Conservation (phyloP, 2,329 filamentous ascomycete genomes). For the Colletotrichum higginsianum region DNA sequence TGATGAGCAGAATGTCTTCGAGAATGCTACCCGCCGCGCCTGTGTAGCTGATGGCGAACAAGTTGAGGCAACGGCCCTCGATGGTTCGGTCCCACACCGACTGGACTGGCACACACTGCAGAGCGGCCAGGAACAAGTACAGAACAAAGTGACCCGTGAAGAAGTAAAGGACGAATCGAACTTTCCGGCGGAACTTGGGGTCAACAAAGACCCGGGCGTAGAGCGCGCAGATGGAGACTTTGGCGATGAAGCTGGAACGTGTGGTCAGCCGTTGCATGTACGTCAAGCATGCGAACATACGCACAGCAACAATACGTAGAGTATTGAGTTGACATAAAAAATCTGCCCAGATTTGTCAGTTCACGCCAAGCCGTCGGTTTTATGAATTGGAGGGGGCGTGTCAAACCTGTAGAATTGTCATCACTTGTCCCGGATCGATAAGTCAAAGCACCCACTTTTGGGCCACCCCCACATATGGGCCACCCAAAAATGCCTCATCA, state of each 20-base stretch:
- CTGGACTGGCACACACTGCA: conserved; percentile 43
- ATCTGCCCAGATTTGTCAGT: neutral
- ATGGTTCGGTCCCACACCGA: conserved; percentile 38
- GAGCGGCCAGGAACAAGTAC: conserved; percentile 40
- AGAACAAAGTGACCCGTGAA: conserved; percentile 32
- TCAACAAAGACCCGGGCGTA: neutral
- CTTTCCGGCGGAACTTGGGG: conserved; percentile 17
- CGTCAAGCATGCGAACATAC: no score
- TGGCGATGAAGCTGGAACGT: no score
- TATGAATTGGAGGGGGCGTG: neutral
- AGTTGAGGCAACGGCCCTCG: conserved; percentile 20
- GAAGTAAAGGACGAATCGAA: conserved; percentile 9
- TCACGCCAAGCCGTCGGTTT: no score
- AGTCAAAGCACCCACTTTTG: no score
- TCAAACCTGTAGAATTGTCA: neutral
- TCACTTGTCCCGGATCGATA: neutral
- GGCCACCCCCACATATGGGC: no score
- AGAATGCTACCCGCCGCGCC: conserved; percentile 36
- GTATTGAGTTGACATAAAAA: neutral
- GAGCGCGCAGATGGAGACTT: neutral
- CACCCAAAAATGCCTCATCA: no score
- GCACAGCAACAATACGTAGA: no score
- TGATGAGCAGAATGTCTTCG: conserved; percentile 37
- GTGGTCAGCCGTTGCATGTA: no score
- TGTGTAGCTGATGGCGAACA: conserved; percentile 15